Evolutionary conservation across 192 early-diverging fungal genomes (phyloP), one percentile per base, ranked within the genome.

Genomic region (Thamnidium elegans): DNA sequence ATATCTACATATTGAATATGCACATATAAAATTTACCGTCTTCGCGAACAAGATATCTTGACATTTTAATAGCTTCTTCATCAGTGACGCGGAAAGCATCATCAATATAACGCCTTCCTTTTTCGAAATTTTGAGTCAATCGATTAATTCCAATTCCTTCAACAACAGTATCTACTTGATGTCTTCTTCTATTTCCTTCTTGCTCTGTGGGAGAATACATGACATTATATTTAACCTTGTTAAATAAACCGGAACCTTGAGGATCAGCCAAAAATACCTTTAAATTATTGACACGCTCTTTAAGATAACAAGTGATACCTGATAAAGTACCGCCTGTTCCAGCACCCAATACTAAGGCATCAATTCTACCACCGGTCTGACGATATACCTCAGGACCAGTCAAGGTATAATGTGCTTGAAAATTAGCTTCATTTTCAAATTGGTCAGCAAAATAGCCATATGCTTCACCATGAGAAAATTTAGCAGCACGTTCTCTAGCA

Each of bases 81-180:
- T 99, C 97, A 0, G 84, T 85, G 1, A 97, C 97, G 15, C 85
- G 68, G 8, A 90, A 81, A 0, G 95, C 94, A 62, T 92, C 91
- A 46, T 95, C 89, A 31, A 99, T 80, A 46, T 75, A 73, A 0
- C 81, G 80, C 14, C 81, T 70, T 10, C 75, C 80, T n/a, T 68
- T 63, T 58, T 79, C 72, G 76, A 97, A 94, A 68, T 99, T 99
- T 8, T 80, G 74, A 5, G 97, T 99, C 63, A 96, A 62, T 11
- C 97, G 85, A 76, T 97, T 99, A 63, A 97, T 88, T 0, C 97
- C 97, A 7, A 99, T 85, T 5, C 97, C 97, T 77, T 99, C 97
- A 0, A 99, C 93, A 23, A 99, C 83, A 31, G 97, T 90, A 68
- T 99, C 97, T n/a, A 97, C 91, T 70, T 99, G 97, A 74, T 99